These are phyloP conservation scores for Coniochaeta sp. DNA, from an alignment of 2,329 filamentous ascomycete genomes.

Conservation along the genomic window DNA sequence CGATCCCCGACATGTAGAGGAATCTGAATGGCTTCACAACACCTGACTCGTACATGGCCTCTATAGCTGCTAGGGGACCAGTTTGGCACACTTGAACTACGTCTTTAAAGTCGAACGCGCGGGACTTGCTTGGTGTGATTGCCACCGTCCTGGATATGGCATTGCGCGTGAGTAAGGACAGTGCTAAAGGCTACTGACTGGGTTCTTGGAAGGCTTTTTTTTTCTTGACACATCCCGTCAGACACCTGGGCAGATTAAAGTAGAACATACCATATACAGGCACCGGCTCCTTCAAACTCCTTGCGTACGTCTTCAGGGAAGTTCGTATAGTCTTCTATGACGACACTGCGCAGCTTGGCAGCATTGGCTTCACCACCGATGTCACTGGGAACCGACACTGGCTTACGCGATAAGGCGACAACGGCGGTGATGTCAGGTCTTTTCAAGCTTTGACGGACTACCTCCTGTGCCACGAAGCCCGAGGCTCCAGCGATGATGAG, in stretches of 20 bases:
- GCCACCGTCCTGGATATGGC: constrained; percentile 28
- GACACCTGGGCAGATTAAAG: too few species aligned
- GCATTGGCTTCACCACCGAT: constrained; percentile 14
- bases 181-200: too few species aligned
- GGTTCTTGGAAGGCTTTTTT: too few species aligned
- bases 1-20: constrained; percentile 39
- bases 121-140: constrained; percentile 28
- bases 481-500: constrained; percentile 33
- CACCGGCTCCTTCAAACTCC: constrained; percentile 30
- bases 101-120: constrained; percentile 22
- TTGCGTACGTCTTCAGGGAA: constrained; percentile 30
- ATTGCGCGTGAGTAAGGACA: constrained; percentile 9
- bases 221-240: too few species aligned
- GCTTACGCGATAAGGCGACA: constrained; percentile 31
- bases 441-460: constrained; percentile 33
- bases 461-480: constrained; percentile 32
- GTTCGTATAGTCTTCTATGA: constrained; percentile 28
- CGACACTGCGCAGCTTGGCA: constrained; percentile 30
- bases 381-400: constrained; percentile 18
- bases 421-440: constrained; percentile 28
- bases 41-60: constrained; percentile 23
- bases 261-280: constrained; percentile 30
- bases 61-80: constrained; percentile 19
- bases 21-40: constrained; percentile 31
- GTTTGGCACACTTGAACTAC: constrained; percentile 31